Evolutionary conservation across 2,329 filamentous ascomycete species (phyloP).

Genomic region (Dendrostoma leiphaemia): DNA sequence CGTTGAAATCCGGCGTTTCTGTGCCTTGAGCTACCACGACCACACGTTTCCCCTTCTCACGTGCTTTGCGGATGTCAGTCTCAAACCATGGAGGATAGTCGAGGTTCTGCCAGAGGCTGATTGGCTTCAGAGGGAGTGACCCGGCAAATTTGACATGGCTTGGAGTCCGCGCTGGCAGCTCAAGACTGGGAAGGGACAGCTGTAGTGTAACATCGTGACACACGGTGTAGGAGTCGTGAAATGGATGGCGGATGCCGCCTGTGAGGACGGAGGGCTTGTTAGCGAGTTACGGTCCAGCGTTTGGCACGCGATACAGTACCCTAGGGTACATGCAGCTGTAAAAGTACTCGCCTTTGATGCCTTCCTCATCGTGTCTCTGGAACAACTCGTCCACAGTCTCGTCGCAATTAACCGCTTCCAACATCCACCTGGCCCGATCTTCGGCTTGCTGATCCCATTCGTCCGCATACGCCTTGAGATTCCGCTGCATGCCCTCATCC

Average conservation of each 20-base stretch:
- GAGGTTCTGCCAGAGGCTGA: constrained; percentile 25
- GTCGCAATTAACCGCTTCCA: constrained; percentile 10
- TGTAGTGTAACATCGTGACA: constrained; percentile 16
- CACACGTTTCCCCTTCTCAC: constrained; percentile 32
- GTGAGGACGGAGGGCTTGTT: neutral
- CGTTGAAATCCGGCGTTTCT: constrained; percentile 33
- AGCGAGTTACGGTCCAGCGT: neutral
- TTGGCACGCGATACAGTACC: neutral
- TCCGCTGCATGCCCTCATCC: neutral
- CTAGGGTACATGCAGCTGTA: neutral
- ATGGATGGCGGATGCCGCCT: neutral
- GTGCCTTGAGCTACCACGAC: constrained; percentile 49
- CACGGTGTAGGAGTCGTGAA: constrained; percentile 13
- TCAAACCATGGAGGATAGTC: constrained; percentile 44
- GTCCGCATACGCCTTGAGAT: neutral
- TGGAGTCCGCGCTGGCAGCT: constrained; percentile 8
- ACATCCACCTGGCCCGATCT: constrained; percentile 11
- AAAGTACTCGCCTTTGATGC: neutral
- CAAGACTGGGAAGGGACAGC: constrained; percentile 12
- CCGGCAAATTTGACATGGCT: constrained; percentile 13
- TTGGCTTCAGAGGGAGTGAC: constrained; percentile 29
- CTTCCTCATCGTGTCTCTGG: neutral
- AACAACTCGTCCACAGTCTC: constrained; percentile 11
- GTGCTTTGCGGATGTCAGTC: constrained; percentile 29
- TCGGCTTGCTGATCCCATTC: constrained; percentile 9